Conservation (phyloP, 2,329 filamentous ascomycete genomes). For the Acrodontium crateriforme region DNA sequence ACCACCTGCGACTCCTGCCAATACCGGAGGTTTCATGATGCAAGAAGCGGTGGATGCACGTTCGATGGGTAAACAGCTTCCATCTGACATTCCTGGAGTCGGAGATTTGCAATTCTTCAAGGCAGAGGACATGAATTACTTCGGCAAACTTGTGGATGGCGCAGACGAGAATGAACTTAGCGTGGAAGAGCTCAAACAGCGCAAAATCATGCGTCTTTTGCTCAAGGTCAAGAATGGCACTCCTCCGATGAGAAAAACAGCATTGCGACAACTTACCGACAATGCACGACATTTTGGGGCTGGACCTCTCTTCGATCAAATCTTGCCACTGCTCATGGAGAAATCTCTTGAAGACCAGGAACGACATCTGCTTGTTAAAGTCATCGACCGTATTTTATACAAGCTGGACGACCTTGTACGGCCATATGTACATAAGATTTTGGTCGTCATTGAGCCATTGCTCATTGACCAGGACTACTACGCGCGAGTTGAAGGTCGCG, state of each 20-base stretch:
- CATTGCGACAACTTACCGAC: slow-evolving; percentile 89
- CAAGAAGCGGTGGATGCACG: slow-evolving; percentile 81
- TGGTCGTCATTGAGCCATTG: slow-evolving; percentile 97
- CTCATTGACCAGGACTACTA: slow-evolving; percentile 99
- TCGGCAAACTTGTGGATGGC: slow-evolving; percentile 90
- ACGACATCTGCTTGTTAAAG: slow-evolving; percentile 94
- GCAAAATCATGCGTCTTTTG: slow-evolving; percentile 94
- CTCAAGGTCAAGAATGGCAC: slow-evolving; percentile 99
- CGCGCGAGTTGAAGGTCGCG: slow-evolving; percentile 89
- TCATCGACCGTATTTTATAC: slow-evolving; percentile 96
- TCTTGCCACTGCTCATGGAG: slow-evolving; percentile 93
- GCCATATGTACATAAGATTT: slow-evolving; percentile 93
- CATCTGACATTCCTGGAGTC: slow-evolving; percentile 89
- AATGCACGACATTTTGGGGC: slow-evolving; percentile 94
- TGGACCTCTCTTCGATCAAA: slow-evolving; percentile 90
- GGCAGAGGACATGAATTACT: slow-evolving; percentile 96
- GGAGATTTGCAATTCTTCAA: slow-evolving; percentile 98
- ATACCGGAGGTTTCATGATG: slow-evolving; percentile 81
- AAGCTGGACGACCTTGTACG: slow-evolving; percentile 94
- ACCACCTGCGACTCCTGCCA: slow-evolving; percentile 54
- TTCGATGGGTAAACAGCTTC: slow-evolving; percentile 75
- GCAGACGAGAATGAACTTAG: slow-evolving; percentile 82
- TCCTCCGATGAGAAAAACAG: slow-evolving; percentile 96
- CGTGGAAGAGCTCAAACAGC: slow-evolving; percentile 90
- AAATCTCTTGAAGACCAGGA: slow-evolving; percentile 96